These are phyloP conservation scores for Dipteronia sinensis DNA, from an alignment of 345 rosid species.

Conservation along the genomic window DNA sequence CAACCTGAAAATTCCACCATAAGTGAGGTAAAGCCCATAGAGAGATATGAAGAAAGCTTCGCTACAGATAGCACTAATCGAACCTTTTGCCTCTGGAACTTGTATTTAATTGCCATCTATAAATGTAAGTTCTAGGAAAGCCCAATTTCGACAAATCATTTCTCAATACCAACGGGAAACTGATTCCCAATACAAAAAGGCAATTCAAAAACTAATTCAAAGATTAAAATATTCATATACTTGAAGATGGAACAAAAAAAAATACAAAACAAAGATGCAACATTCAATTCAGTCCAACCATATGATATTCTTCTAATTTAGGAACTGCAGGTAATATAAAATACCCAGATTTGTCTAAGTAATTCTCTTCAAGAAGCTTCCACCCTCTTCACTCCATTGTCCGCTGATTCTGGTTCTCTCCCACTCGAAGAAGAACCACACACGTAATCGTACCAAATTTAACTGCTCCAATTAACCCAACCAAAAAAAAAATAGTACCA, in stretches of 20 bases:
- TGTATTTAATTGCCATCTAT: no score
- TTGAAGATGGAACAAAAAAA: neutral
- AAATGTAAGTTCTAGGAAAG: slow-evolving; percentile 54
- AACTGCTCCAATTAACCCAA: slow-evolving; percentile 18
- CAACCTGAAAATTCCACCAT: slow-evolving; percentile 93
- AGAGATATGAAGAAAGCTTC: slow-evolving; percentile 93
- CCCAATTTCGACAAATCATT: slow-evolving; percentile 79
- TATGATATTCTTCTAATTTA: no score
- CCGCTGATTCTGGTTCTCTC: slow-evolving; percentile 43
- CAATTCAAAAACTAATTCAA: neutral
- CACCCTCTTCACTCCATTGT: slow-evolving; percentile 38
- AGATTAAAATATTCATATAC: neutral
- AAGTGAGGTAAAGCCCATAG: slow-evolving; percentile 84
- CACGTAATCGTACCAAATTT: slow-evolving; percentile 29
- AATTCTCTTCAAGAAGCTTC: slow-evolving; percentile 60
- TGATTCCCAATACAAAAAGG: slow-evolving; percentile 22
- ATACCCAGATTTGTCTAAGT: slow-evolving; percentile 58
- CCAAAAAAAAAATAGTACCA: neutral
- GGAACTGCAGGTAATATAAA: no score
- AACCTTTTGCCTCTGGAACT: no score
- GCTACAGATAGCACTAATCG: slow-evolving; percentile 58
- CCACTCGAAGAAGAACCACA: slow-evolving; percentile 62
- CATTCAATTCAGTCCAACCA: no score
- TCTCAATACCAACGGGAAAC: slow-evolving; percentile 62
- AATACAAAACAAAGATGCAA: neutral